A percentile compares a stretch with the other conserved stretches of the same genome.
phyloP scores from a whole-genome alignment of 2,329 filamentous ascomycete genomes.

The Amauroascus niger region DNA sequence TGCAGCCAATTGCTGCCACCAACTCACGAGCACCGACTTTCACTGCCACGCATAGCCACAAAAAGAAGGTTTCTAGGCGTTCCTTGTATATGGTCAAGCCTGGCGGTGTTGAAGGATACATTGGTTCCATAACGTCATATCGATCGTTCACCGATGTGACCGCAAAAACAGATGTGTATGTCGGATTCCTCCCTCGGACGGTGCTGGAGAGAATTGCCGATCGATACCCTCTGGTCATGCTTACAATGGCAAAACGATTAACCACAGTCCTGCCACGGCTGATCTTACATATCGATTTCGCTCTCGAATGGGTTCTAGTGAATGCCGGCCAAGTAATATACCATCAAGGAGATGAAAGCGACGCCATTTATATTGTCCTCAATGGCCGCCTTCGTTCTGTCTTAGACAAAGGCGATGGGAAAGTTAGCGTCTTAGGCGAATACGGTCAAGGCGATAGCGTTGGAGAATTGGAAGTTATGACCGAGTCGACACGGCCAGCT shows the following conservation, averaged over 20 bases:
- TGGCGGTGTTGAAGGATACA: conserved; percentile 84
- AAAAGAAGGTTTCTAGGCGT: conserved; percentile 45
- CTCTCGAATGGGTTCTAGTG: conserved; percentile 95
- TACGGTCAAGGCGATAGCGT: conserved; percentile 97
- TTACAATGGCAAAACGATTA: conserved; percentile 92
- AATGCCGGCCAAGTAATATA: conserved; percentile 91
- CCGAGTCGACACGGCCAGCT: conserved; percentile 80
- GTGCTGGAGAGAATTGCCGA: conserved; percentile 89
- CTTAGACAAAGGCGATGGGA: conserved; percentile 68
- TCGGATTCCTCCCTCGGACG: conserved; percentile 79
- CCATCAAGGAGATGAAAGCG: conserved; percentile 87
- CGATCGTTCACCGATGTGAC: conserved; percentile 93
- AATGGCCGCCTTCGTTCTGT: conserved; percentile 85
- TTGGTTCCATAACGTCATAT: conserved; percentile 89
- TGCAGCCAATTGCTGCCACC: conserved; percentile 39
- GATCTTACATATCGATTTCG: conserved; percentile 95
- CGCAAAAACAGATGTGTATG: conserved; percentile 96
- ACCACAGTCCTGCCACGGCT: conserved; percentile 81
- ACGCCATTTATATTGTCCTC: conserved; percentile 95
- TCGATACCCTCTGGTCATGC: conserved; percentile 76
- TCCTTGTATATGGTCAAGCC: conserved; percentile 89
- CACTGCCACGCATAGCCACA: conserved; percentile 25
- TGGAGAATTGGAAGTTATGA: conserved; percentile 92
- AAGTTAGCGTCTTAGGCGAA: conserved; percentile 78
- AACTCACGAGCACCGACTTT: conserved; percentile 30